Percentiles rank a stretch among this genome's conserved stretches.
These are phyloP conservation scores for Fusarium clavum DNA, from an alignment of 2,329 filamentous ascomycete species.

Conservation along the genomic window DNA sequence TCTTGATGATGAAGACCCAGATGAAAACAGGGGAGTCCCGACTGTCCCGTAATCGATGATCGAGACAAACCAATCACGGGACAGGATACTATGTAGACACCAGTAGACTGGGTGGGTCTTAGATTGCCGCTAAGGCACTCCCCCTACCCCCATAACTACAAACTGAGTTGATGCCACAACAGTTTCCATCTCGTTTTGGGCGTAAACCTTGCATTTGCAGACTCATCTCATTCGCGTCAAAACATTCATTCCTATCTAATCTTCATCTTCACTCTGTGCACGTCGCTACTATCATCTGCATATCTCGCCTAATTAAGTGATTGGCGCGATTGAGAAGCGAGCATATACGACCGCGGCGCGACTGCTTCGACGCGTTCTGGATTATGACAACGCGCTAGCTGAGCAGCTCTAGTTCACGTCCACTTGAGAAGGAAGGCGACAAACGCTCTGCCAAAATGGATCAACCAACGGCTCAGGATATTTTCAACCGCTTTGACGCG, in stretches of 20 bases:
- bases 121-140: neutral
- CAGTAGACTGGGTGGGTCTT: neutral
- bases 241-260: neutral
- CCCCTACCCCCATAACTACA: neutral
- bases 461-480: neutral
- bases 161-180: neutral
- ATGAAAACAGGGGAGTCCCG: neutral
- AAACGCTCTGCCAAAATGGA: conserved; percentile 11
- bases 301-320: neutral
- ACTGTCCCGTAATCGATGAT: neutral
- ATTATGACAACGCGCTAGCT: conserved; percentile 1
- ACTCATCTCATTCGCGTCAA: neutral
- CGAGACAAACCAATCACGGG: neutral
- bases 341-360: neutral
- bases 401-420: neutral
- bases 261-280: neutral
- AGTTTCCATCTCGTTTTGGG: neutral
- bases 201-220: neutral
- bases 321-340: neutral
- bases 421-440: neutral
- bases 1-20: neutral
- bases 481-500: conserved; percentile 2
- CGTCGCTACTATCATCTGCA: neutral
- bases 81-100: neutral
- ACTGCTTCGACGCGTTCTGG: neutral